phyloP scores from a whole-genome alignment of 73 alveolate species.

The Tetrahymena malaccensis region DNA sequence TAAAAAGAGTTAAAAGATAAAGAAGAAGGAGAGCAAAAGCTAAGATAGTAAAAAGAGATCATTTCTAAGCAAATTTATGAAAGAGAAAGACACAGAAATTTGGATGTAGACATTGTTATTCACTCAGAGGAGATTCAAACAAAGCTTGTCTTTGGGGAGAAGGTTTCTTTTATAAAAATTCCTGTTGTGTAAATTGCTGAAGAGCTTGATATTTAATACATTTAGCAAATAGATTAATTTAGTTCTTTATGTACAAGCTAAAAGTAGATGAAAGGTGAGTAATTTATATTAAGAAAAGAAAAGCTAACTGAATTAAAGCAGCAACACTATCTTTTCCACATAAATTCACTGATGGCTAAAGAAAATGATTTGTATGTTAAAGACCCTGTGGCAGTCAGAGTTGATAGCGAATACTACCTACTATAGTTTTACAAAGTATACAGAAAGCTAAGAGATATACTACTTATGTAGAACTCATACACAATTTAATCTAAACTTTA shows the following conservation, averaged over 20 bases:
- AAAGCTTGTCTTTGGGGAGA: neutral
- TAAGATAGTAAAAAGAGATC: neutral
- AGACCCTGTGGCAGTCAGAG: neutral
- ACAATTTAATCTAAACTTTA: neutral
- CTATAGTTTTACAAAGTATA: neutral
- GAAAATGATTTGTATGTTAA: neutral
- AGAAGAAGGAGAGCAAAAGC: neutral
- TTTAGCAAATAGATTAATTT: neutral
- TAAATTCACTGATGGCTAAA: neutral
- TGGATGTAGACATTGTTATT: neutral
- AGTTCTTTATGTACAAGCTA: neutral
- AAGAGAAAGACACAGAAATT: neutral
- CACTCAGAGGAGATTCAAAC: neutral
- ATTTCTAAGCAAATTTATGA: neutral
- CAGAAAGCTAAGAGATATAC: neutral
- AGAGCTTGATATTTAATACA: neutral
- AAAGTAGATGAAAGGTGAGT: neutral
- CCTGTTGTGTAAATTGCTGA: neutral
- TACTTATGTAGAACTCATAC: neutral
- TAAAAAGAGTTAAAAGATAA: neutral
- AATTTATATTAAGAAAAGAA: neutral
- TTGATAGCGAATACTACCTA: neutral
- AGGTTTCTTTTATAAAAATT: neutral
- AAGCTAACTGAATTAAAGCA: neutral
- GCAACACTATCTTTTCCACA: neutral